These are phyloP conservation scores for Ramaria sp. DNA, from an alignment of 768 basidiomycete species.

Conservation along the genomic window DNA sequence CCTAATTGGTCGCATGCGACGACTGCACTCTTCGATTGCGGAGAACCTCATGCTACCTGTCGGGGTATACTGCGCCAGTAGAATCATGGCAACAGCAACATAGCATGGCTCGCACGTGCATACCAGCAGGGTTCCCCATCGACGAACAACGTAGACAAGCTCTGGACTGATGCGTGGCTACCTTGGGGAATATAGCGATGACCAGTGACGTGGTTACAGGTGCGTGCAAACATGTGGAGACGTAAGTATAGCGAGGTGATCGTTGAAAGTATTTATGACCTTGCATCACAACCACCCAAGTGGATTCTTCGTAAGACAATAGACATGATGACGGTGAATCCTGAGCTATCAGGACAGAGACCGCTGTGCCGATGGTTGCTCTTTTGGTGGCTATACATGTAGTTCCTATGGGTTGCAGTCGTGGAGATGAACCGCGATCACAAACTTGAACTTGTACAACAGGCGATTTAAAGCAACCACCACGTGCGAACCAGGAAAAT, in stretches of 20 bases:
- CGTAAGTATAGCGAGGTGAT: slow-evolving; percentile 47
- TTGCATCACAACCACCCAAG: slow-evolving; percentile 13
- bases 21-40: neutral
- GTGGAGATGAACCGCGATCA: slow-evolving; percentile 61
- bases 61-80: slow-evolving; percentile 70
- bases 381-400: slow-evolving; percentile 47
- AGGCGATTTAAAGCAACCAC: neutral
- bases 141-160: slow-evolving; percentile 55
- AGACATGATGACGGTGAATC: slow-evolving; percentile 18
- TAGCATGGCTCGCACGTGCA: slow-evolving; percentile 55
- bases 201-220: slow-evolving; percentile 56
- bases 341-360: slow-evolving; percentile 56
- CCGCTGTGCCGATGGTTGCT: slow-evolving; percentile 57
- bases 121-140: slow-evolving; percentile 56
- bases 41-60: slow-evolving; percentile 33
- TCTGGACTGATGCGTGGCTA: slow-evolving; percentile 56
- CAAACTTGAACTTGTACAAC: slow-evolving; percentile 39
- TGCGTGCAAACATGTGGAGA: slow-evolving; percentile 68
- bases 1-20: slow-evolving; percentile 25
- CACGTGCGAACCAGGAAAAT: neutral
- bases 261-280: slow-evolving; percentile 70
- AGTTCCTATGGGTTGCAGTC: slow-evolving; percentile 39
- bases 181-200: slow-evolving; percentile 62
- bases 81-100: slow-evolving; percentile 58
- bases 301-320: neutral